Evolutionary conservation across 768 basidiomycete species (phyloP).

Genomic region (Termitomyces eurrhizus): DNA sequence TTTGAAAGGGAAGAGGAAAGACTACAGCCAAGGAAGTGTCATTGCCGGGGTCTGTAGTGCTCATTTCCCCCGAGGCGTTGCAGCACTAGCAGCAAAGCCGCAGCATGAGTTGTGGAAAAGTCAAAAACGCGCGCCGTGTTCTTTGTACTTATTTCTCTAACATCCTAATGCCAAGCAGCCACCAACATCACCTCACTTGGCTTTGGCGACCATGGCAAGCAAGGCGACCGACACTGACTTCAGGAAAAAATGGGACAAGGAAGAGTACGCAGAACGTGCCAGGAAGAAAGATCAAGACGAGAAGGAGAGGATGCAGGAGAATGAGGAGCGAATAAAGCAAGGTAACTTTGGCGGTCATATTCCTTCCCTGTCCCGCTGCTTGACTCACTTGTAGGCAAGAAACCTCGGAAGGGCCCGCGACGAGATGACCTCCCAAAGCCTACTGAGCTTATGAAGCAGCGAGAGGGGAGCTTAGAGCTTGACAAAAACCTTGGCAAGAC

Average conservation of each 20-base stretch:
- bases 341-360: constrained; percentile 37
- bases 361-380: neutral
- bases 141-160: constrained; percentile 4
- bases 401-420: constrained; percentile 55
- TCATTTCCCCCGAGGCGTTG: constrained; percentile 20
- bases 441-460: constrained; percentile 88
- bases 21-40: constrained; percentile 48
- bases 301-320: constrained; percentile 79
- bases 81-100: neutral
- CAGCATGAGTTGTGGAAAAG: constrained; percentile 13
- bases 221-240: constrained; percentile 69
- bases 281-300: constrained; percentile 79
- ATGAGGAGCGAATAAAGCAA: constrained; percentile 80
- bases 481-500: constrained; percentile 96
- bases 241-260: constrained; percentile 92
- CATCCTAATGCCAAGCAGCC: constrained; percentile 7
- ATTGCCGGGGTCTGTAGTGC: constrained; percentile 18
- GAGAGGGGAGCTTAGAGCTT: constrained; percentile 80
- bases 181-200: neutral
- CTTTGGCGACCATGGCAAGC: constrained; percentile 32
- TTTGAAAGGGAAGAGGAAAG: constrained; percentile 92
- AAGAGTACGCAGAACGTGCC: constrained; percentile 83
- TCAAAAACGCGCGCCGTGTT: constrained; percentile 10
- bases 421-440: constrained; percentile 87
- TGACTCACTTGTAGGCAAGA: constrained; percentile 59